phyloP scores from a whole-genome alignment of 2,329 filamentous ascomycete species.

The Cadophora gregata region DNA sequence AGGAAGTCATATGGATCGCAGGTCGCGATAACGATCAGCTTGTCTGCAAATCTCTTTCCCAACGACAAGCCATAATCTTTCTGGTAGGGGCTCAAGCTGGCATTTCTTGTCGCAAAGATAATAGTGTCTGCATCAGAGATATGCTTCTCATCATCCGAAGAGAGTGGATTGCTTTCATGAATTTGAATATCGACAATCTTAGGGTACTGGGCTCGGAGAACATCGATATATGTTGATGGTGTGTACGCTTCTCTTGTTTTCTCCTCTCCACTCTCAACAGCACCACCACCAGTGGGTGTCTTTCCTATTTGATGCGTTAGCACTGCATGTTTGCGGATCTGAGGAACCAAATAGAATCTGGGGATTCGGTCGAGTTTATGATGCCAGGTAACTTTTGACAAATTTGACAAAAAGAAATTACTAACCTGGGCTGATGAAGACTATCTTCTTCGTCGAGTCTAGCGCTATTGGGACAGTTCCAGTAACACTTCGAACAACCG shows the following conservation, averaged over 20 bases:
- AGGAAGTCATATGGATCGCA: constrained; percentile 53
- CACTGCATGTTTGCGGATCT: too few species aligned
- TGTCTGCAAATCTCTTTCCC: constrained; percentile 39
- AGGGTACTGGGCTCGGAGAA: constrained; percentile 41
- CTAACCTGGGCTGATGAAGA: constrained; percentile 46
- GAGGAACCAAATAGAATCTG: too few species aligned
- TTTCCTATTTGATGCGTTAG: constrained; percentile 35
- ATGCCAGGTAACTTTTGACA: too few species aligned
- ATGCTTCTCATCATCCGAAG: constrained; percentile 42
- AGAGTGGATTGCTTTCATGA: constrained; percentile 42
- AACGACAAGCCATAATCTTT: constrained; percentile 45
- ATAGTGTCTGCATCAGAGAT: constrained; percentile 48
- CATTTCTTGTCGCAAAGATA: constrained; percentile 50
- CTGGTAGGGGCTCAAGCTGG: constrained; percentile 47
- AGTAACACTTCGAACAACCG: constrained; percentile 46
- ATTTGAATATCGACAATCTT: constrained; percentile 45
- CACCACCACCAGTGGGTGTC: constrained; percentile 45
- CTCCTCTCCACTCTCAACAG: constrained; percentile 48
- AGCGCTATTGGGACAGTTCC: constrained; percentile 44
- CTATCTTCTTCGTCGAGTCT: constrained; percentile 37
- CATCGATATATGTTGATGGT: constrained; percentile 44
- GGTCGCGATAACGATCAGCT: constrained; percentile 48
- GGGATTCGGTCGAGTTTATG: too few species aligned
- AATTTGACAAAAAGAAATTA: neutral
- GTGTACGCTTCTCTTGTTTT: constrained; percentile 44